Base-by-base conservation (phyloP, 2,329 filamentous ascomycete genomes). In the Bipolaris bicolor region DNA sequence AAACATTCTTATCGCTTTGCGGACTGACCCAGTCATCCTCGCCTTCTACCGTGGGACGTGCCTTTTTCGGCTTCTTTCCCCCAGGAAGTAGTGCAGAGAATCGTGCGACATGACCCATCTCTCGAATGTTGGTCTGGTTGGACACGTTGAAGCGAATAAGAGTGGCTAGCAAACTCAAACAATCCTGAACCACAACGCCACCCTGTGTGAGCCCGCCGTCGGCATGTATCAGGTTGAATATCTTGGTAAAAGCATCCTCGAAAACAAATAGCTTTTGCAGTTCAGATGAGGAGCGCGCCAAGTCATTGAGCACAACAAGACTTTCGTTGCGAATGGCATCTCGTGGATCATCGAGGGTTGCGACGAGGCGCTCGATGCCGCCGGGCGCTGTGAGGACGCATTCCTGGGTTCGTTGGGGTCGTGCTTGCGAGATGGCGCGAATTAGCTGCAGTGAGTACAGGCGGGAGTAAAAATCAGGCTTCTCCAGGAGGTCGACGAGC, bases 241-340 rank as follows among this genome's bases (percentile, higher is more conserved):
- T 81, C 41, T 89, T 88, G 60, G 95, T 92, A 68, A 97, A 98
- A 0, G 93, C 91, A 81, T 92, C 94, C 70, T 97, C 92, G 65
- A 97, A 98, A 0, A 92, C 95, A 22, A 98, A 93, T 1, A 98
- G 84, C 76, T 98, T 98, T 73, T 98, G 93, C 50, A 99, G 85
- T 68, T 98, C 93, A 40, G 88, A 80, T 7, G 94, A 97, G 0
- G 88, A 88, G 29, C 92, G 91, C 0, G 95, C 97, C 29, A 99
- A 83, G 55, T 92, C 90, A 31, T 91, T 96, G 47, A 99, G 84
- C 13, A 99, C 83, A n/a, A 89, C 83, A 26, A 99, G 84, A 4
- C 88, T 92, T 83, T 84, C 86, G 77, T 96, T 96, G 61, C 94
- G 87, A 46, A 98, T 84, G 15, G 91, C 91, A 66, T 99, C 95